phyloP scores from a whole-genome alignment of 2,329 filamentous ascomycete genomes.

The Colletotrichum filicis region DNA sequence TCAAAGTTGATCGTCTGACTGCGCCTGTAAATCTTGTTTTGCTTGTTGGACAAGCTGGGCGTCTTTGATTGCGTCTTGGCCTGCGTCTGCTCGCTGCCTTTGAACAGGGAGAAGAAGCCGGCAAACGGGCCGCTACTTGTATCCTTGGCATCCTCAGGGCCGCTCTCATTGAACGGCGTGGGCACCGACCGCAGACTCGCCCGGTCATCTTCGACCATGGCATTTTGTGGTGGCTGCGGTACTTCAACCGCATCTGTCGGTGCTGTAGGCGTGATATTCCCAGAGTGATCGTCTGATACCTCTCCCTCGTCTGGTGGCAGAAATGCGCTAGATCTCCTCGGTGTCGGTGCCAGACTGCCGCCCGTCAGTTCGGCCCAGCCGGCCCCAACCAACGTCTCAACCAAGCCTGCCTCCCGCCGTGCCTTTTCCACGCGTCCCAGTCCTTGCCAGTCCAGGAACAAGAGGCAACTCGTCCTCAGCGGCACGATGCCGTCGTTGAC shows the following conservation, averaged over 20 bases:
- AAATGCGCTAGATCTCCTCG: slow-evolving; percentile 56
- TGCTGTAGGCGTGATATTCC: slow-evolving; percentile 31
- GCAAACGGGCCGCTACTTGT: slow-evolving; percentile 64
- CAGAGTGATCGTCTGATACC: slow-evolving; percentile 26
- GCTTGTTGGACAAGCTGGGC: slow-evolving; percentile 65
- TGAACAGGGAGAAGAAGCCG: slow-evolving; percentile 80
- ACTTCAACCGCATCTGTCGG: slow-evolving; percentile 66
- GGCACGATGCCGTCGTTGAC: slow-evolving; percentile 98
- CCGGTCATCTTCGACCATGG: slow-evolving; percentile 74
- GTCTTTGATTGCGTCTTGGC: slow-evolving; percentile 55
- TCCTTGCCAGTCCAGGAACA: slow-evolving; percentile 97
- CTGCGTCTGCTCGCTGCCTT: slow-evolving; percentile 58
- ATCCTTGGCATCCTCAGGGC: slow-evolving; percentile 18
- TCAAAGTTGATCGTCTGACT: slow-evolving; percentile 77
- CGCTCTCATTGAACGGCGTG: slow-evolving; percentile 43
- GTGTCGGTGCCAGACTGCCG: slow-evolving; percentile 63
- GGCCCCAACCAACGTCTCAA: slow-evolving; percentile 93
- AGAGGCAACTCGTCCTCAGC: slow-evolving; percentile 90
- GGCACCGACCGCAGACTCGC: slow-evolving; percentile 63
- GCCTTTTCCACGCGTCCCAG: slow-evolving; percentile 95
- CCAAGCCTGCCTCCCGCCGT: slow-evolving; percentile 87
- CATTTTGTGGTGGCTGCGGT: slow-evolving; percentile 75
- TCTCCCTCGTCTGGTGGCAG: slow-evolving; percentile 44
- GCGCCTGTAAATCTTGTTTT: slow-evolving; percentile 78
- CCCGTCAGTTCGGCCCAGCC: slow-evolving; percentile 93